A percentile compares a stretch with the other conserved stretches of the same genome.
Evolutionary conservation across 2,329 filamentous ascomycete species (phyloP).

Genomic region (Arachnomyces sp.): DNA sequence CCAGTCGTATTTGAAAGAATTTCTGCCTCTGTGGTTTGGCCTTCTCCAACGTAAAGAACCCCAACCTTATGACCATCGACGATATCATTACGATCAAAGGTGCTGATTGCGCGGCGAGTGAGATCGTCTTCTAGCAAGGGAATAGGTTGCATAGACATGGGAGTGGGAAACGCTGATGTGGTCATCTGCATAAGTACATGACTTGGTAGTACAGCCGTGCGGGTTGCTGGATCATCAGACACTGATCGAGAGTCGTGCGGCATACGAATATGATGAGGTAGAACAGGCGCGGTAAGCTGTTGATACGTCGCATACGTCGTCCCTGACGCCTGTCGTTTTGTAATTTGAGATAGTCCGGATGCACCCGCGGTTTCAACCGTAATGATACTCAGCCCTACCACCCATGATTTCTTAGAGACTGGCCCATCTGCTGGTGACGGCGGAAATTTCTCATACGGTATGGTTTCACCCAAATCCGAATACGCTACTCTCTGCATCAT

Average conservation of each 20-base stretch:
- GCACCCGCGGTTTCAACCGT: constrained; percentile 41
- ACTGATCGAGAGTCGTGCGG: constrained; percentile 33
- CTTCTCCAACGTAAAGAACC: constrained; percentile 84
- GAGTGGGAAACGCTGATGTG: constrained; percentile 36
- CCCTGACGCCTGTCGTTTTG: constrained; percentile 43
- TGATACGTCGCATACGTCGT: constrained; percentile 43
- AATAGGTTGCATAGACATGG: constrained; percentile 56
- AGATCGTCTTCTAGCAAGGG: constrained; percentile 65
- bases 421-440: constrained; percentile 34
- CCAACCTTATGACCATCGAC: constrained; percentile 95
- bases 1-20: constrained; percentile 82
- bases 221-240: constrained; percentile 26
- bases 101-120: constrained; percentile 63
- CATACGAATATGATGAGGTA: constrained; percentile 37
- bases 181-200: constrained; percentile 40
- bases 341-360: constrained; percentile 41
- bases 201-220: constrained; percentile 36
- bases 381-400: constrained; percentile 44
- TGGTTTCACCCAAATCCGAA: constrained; percentile 68
- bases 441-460: constrained; percentile 34
- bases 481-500: constrained; percentile 87
- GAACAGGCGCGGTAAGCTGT: constrained; percentile 37
- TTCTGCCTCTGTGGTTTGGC: constrained; percentile 71
- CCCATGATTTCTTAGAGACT: constrained; percentile 40
- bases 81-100: constrained; percentile 79